Evolutionary conservation across 371 early-diverging fungal genomes (phyloP).

Genomic region (Blyttiomyces sp.): DNA sequence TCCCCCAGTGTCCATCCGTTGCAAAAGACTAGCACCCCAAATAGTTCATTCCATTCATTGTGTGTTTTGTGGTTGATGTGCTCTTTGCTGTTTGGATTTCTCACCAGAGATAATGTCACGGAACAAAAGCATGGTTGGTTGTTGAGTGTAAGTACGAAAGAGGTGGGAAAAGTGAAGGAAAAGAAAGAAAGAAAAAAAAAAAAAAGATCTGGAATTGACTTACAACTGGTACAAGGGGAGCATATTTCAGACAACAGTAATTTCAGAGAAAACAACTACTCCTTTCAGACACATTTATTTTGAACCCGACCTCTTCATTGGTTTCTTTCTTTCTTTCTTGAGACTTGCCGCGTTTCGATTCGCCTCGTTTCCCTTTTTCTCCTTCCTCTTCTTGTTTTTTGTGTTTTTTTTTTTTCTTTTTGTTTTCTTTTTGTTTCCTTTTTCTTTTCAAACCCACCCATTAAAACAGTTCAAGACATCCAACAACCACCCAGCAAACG

Average conservation of each 20-base stretch:
- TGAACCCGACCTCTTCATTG: neutral
- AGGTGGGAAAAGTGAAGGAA: neutral
- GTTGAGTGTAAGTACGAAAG: neutral
- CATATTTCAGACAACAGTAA: too few species aligned
- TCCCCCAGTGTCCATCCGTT: too few species aligned
- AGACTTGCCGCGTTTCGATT: neutral
- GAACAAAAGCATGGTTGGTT: slow-evolving; percentile 58
- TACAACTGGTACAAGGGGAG: too few species aligned
- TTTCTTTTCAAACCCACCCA: neutral
- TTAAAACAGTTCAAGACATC: neutral
- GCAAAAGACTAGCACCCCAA: too few species aligned
- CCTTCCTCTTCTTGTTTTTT: neutral
- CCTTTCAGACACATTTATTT: neutral
- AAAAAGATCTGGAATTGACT: neutral
- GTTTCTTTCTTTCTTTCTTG: neutral
- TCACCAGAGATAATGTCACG: slow-evolving; percentile 63
- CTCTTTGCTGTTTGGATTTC: too few species aligned
- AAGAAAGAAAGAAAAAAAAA: slow-evolving; percentile 1
- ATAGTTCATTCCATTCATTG: too few species aligned
- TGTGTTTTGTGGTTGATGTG: too few species aligned
- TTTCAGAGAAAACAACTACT: too few species aligned
- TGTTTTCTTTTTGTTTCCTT: neutral
- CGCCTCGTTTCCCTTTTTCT: neutral
- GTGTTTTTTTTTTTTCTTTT: neutral
- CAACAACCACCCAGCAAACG: too few species aligned